Evolutionary conservation across 208 protist species (phyloP), one percentile per base, ranked within the genome.

Genomic region (Acanthamoeba royreba): DNA sequence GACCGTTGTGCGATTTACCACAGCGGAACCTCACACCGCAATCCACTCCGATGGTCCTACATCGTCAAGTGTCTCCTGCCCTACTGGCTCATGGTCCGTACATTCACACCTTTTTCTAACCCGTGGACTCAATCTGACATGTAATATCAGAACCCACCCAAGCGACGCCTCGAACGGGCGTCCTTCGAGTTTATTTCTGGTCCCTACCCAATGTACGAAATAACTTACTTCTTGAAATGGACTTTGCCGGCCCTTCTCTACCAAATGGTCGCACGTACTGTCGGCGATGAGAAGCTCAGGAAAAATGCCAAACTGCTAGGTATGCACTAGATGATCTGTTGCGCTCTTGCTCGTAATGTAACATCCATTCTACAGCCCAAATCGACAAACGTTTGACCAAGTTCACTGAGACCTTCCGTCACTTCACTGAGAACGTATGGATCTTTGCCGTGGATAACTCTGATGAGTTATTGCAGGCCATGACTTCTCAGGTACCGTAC

Each of bases 371-470:
- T 31, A n/a, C 8, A 95, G 93, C 45, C 49, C 94, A 47, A 92
- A n/a, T 91, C 88, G 81, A 94, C 43, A 43, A 93, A 72, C 66
- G 94, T 66, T 45, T 94, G 83, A 47, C 52, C 90, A 81, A 89
- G 46, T 93, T 96, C 55, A 92, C 66, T 8, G 95, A 96, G 79
- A 95, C 95, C 63, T 96, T 96, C 52, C 49, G 92, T 52, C 95
- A 96, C 90, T 96, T 96, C 43, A 94, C 90, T n/a, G 92, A 40
- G 22, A 94, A 96, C 22, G 93, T 94, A 38, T 96, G 93, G 93
- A 66, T 93, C 35, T 93, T 87, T 88, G 43, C 89, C 13, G 89
- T 93, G 46, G 47, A 86, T 15, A 93, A 86, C 66, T 81, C 72
- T 4, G 47, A 93, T 63, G 63, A 93, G 89, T 31, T 93, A 53